Base-by-base conservation (phyloP, 208 protist species). In the Acanthamoeba triangularis region DNA sequence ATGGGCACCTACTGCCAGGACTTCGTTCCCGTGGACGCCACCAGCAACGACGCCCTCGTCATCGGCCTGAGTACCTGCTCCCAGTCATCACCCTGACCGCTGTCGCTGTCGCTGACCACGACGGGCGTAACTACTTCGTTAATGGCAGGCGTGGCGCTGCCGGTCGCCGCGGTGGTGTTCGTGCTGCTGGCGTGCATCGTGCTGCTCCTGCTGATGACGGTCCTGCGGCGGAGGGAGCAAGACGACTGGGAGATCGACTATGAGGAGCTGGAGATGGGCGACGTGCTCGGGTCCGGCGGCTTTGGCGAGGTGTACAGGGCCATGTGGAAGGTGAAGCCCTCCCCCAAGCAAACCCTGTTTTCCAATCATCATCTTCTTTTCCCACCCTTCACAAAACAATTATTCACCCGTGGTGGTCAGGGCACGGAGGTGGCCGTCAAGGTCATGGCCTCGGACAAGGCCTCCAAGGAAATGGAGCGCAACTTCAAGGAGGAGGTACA, bases 401-500 rank as follows among this genome's bases (percentile, higher is more conserved):
- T 7, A 47, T 47, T 47, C 41, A 11, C 41, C 5, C 41, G 41
- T 7, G 41, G 5, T 4, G 41, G 41, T 7, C 41, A 47, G 41
- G 69, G 69, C 37, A 80, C 69, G 3, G 69, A 80, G 37, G 69
- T 80, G 69, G 69, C 69, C 69, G 69, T 80, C 69, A 80, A 80
- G 37, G 69, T 80, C 69, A 80, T 80, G 16, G 33, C 33, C 30
- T 33, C 69, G 3, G 69, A 80, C 3, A 80, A 80, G 69, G 37
- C n/a, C 69, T 35, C 69, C 35, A 80, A 80, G 69, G 69, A 80
- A 20, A 80, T 80, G 69, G 69, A 80, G 69, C 16, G n/a, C 5
- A 80, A n/a, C 37, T 80, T 80, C 69, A 80, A 80, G 33, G 25
- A 33, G 16, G 69, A 80, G 76, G 96, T 97, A 23, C 37, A 10